Conservation (phyloP, 352 stramenopile genomes). For the Pythium sp. region DNA sequence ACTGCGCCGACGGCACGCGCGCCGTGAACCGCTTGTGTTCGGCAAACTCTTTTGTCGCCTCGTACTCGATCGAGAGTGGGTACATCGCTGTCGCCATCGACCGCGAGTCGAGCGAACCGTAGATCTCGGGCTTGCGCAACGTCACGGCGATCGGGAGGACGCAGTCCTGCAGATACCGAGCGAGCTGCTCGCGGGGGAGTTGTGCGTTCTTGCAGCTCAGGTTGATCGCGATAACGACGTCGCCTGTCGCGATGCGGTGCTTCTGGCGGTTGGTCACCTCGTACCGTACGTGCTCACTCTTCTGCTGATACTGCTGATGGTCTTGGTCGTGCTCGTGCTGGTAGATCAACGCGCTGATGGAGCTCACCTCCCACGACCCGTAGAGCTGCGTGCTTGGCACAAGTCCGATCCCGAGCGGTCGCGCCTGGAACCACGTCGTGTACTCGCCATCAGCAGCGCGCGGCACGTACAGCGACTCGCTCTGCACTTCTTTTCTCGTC, state of each 20-base stretch:
- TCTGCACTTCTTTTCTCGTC: not conserved
- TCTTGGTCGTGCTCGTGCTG: not conserved
- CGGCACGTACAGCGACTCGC: slow-evolving; percentile 34
- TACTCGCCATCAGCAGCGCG: slow-evolving; percentile 64
- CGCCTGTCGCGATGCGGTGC: slow-evolving; percentile 35
- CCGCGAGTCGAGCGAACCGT: slow-evolving; percentile 59
- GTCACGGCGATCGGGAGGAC: slow-evolving; percentile 64
- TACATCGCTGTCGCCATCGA: slow-evolving; percentile 74
- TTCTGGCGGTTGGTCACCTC: slow-evolving; percentile 14
- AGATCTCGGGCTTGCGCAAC: slow-evolving; percentile 54
- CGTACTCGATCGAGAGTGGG: slow-evolving; percentile 59
- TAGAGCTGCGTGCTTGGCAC: slow-evolving; percentile 81
- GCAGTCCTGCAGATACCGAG: slow-evolving; percentile 38
- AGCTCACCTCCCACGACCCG: slow-evolving; percentile 74
- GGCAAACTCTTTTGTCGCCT: slow-evolving; percentile 19
- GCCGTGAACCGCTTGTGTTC: slow-evolving; percentile 38
- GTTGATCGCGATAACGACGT: slow-evolving; percentile 74
- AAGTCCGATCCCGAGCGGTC: slow-evolving; percentile 71
- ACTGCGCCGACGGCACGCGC: slow-evolving; percentile 63
- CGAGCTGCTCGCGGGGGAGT: slow-evolving; percentile 42
- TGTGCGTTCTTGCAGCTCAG: slow-evolving; percentile 43
- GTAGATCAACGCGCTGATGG: slow-evolving; percentile 21
- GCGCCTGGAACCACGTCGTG: slow-evolving; percentile 59
- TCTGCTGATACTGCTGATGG: slow-evolving; percentile 5
- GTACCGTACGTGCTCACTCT: slow-evolving; percentile 11